Evolutionary conservation across 306 rosid species (phyloP).

Genomic region (Acacia confusa): DNA sequence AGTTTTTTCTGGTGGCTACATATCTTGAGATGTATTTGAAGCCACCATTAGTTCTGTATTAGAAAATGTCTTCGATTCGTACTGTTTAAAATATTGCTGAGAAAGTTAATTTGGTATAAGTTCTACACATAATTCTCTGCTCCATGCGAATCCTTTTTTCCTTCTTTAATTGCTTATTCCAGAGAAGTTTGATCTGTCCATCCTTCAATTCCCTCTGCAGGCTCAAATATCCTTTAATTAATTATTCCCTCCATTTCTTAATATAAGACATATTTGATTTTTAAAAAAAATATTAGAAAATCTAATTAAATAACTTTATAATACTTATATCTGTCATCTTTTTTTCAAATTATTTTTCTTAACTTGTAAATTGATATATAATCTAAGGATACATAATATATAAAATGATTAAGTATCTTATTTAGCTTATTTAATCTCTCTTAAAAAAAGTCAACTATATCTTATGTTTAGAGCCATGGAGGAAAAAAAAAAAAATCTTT

Average conservation of each 20-base stretch:
- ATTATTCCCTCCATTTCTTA: not conserved
- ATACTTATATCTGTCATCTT: no score
- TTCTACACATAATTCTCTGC: not conserved
- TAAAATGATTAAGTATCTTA: no score
- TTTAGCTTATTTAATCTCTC: no score
- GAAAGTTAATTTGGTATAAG: constrained; percentile 1
- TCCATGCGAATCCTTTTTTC: constrained; percentile 3
- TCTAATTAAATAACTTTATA: no score
- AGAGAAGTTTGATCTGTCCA: not conserved
- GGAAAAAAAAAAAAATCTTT: not conserved
- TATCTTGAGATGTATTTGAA: not conserved
- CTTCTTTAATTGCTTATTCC: not conserved
- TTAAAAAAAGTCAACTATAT: no score
- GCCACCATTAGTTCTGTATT: constrained; percentile 3
- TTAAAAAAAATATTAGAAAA: no score
- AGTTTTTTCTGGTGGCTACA: not conserved
- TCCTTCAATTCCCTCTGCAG: not conserved
- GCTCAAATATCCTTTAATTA: not conserved
- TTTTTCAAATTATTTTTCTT: no score
- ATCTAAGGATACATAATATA: no score
- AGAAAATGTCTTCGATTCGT: not conserved
- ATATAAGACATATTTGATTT: no score
- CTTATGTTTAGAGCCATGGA: no score
- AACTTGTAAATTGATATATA: no score
- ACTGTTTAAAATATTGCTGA: not conserved